Percentiles rank a stretch among this genome's conserved stretches.
These are phyloP conservation scores for Diospyros kaki DNA, from an alignment of 148 eudicot genomes.

Conservation along the genomic window DNA sequence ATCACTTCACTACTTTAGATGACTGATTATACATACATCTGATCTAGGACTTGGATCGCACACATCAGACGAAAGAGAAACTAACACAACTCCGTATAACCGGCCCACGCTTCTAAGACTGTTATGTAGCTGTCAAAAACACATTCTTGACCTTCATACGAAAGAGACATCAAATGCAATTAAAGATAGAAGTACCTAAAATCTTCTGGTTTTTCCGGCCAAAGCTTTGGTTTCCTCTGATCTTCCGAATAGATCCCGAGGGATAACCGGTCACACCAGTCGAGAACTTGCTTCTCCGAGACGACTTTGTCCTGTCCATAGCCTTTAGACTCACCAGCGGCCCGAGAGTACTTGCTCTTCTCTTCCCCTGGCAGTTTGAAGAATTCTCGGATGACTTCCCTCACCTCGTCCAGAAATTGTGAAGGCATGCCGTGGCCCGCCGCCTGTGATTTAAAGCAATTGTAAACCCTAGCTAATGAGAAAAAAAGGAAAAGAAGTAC, in stretches of 20 bases:
- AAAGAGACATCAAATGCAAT: too few species aligned
- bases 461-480: too few species aligned
- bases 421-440: slow-evolving; percentile 39
- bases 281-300: slow-evolving; percentile 19
- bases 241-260: slow-evolving; percentile 31
- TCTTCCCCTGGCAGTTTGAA: slow-evolving; percentile 40
- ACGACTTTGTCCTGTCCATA: slow-evolving; percentile 17
- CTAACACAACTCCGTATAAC: too few species aligned
- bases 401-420: slow-evolving; percentile 32
- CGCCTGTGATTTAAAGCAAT: too few species aligned
- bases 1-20: too few species aligned
- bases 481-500: not conserved
- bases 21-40: too few species aligned
- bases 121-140: too few species aligned
- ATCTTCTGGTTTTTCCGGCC: slow-evolving; percentile 38
- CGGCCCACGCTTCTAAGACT: too few species aligned
- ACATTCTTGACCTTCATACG: too few species aligned
- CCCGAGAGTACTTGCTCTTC: slow-evolving; percentile 29
- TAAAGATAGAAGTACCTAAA: slow-evolving; percentile 24
- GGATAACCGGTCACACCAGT: slow-evolving; percentile 38
- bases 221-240: slow-evolving; percentile 23
- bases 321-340: slow-evolving; percentile 25
- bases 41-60: too few species aligned
- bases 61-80: too few species aligned
- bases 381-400: slow-evolving; percentile 26